phyloP scores from a whole-genome alignment of 1,284 basidiomycete genomes.

The Farysia itapuensis region DNA sequence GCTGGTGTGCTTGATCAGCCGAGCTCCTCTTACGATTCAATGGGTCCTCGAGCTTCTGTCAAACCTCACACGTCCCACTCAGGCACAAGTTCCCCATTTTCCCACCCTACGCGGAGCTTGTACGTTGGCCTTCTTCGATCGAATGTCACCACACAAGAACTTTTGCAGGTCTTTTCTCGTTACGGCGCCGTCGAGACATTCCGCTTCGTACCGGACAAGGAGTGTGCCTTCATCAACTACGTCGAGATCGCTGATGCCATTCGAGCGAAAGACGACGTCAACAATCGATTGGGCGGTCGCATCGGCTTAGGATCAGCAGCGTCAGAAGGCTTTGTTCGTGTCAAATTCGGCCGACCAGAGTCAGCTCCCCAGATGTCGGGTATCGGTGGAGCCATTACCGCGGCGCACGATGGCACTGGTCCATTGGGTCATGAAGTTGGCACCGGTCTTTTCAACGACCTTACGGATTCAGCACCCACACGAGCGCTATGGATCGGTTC shows the following conservation, averaged over 20 bases:
- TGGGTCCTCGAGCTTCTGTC: constrained; percentile 5
- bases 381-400: background rate
- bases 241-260: constrained; percentile 91
- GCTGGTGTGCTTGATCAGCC: constrained; percentile 13
- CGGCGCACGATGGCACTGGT: background rate
- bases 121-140: constrained; percentile 98
- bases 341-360: constrained; percentile 96
- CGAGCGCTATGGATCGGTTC: constrained; percentile 52
- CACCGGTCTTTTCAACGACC: constrained; percentile 14
- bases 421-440: constrained; percentile 1
- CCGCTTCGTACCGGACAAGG: constrained; percentile 93
- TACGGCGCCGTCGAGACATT: constrained; percentile 96
- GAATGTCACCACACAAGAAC: constrained; percentile 86
- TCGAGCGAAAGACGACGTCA: constrained; percentile 91
- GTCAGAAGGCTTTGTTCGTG: constrained; percentile 71
- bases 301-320: constrained; percentile 69
- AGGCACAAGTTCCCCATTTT: constrained; percentile 62
- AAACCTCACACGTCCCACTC: constrained; percentile 4
- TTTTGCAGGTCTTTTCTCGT: constrained; percentile 89
- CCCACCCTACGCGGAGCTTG: constrained; percentile 84
- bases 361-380: constrained; percentile 65
- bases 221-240: constrained; percentile 98
- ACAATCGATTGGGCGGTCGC: constrained; percentile 88
- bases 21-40: constrained; percentile 3
- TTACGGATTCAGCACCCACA: constrained; percentile 29